Percentiles rank a stretch among this genome's conserved stretches.
Conservation (phyloP, 1,284 basidiomycete genomes). For the Boletellus deceptivus region DNA sequence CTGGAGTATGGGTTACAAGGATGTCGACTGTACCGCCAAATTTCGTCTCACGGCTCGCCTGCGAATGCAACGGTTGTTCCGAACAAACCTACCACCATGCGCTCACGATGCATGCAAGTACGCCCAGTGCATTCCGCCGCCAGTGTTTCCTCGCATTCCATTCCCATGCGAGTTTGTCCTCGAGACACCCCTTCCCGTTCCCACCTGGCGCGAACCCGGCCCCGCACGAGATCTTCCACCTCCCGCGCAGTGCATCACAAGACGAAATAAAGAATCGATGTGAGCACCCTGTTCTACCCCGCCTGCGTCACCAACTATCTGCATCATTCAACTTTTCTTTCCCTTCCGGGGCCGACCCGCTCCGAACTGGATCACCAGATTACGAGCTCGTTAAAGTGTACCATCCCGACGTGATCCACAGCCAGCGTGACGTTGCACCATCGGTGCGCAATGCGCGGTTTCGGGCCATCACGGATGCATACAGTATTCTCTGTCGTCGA, state of each 20-base stretch:
- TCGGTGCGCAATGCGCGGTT: conserved; percentile 45
- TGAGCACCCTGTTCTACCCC: conserved; percentile 26
- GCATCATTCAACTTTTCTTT: background rate
- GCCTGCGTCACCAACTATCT: background rate
- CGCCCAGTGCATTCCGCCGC: background rate
- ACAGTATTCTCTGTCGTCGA: conserved; percentile 37
- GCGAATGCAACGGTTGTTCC: too few relatives aligned
- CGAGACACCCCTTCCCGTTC: conserved; percentile 35
- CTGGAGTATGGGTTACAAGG: too few relatives aligned
- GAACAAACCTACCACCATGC: background rate
- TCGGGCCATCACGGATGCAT: conserved; percentile 49
- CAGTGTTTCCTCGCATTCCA: background rate
- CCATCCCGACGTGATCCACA: conserved; percentile 46
- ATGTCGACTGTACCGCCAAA: too few relatives aligned
- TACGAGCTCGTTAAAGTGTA: conserved; percentile 54
- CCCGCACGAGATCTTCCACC: conserved; percentile 54
- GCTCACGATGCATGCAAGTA: background rate
- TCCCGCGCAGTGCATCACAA: conserved; percentile 43
- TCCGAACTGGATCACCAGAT: conserved; percentile 33
- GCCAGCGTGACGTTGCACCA: conserved; percentile 31
- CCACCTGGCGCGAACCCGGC: conserved; percentile 43
- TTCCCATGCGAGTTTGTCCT: conserved; percentile 6
- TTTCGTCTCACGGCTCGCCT: too few relatives aligned
- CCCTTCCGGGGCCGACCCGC: too few relatives aligned
- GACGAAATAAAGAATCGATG: conserved; percentile 50